Evolutionary conservation across 2,329 filamentous ascomycete genomes (phyloP).

Genomic region (Tolypocladium sp.): DNA sequence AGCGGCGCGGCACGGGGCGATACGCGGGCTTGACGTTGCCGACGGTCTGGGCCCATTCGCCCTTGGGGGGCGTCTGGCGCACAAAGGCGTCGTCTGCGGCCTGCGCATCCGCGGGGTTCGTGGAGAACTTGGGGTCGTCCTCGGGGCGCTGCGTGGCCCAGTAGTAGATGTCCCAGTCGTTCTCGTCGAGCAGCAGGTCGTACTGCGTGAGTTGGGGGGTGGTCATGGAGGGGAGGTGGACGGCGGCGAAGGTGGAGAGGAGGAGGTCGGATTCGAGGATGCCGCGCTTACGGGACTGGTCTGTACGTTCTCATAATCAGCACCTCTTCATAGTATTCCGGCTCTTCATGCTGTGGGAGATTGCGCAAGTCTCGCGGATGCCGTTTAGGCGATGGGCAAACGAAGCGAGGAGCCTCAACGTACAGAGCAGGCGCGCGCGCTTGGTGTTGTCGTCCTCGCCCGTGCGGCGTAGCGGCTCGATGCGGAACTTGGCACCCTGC

Average conservation of each 20-base stretch:
- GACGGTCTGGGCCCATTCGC: conserved; percentile 95
- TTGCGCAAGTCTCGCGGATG: conserved; percentile 2
- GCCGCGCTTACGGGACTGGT: conserved; percentile 93
- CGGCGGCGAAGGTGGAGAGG: conserved; percentile 87
- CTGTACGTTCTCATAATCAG: conserved; percentile 31
- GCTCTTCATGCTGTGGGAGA: no score
- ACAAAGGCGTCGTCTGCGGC: conserved; percentile 16
- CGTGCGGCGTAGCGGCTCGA: conserved; percentile 77
- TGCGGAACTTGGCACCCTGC: conserved; percentile 74
- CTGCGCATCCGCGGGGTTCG: conserved; percentile 21
- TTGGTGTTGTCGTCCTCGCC: conserved; percentile 82
- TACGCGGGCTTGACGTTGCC: conserved; percentile 93
- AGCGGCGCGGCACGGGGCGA: conserved; percentile 76
- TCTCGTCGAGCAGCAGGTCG: conserved; percentile 92
- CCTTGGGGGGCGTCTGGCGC: conserved; percentile 31
- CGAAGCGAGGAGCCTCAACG: conserved; percentile 22
- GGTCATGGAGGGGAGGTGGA: conserved; percentile 67
- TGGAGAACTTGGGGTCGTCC: conserved; percentile 29
- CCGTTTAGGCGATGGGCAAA: neutral
- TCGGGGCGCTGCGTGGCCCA: conserved; percentile 82
- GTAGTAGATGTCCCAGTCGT: conserved; percentile 99
- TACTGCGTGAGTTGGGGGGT: conserved; percentile 68
- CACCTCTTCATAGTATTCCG: no score
- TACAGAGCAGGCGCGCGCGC: conserved; percentile 71
- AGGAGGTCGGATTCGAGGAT: conserved; percentile 94